Percentiles rank a stretch among this genome's conserved stretches.
Evolutionary conservation across 2,329 filamentous ascomycete species (phyloP).

Genomic region (Neoascochyta sp.): DNA sequence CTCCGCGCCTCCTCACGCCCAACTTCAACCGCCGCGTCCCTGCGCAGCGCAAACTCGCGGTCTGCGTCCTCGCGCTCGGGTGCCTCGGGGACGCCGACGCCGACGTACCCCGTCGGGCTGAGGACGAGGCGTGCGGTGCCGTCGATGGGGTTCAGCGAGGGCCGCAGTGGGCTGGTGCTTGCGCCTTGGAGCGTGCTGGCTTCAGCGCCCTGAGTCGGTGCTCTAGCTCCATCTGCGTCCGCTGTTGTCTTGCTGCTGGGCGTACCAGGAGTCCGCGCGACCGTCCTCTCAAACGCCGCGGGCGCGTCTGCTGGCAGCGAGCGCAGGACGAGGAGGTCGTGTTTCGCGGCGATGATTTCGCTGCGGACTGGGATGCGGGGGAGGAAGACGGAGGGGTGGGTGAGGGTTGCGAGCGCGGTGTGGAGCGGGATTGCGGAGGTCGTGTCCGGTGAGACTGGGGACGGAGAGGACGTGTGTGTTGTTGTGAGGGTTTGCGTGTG

Average conservation of each 20-base stretch:
- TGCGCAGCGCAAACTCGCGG: no score
- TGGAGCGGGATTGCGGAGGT: constrained; percentile 22
- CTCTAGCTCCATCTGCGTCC: constrained; percentile 1
- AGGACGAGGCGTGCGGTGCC: constrained; percentile 30
- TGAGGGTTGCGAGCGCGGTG: constrained; percentile 25
- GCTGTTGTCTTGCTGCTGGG: neutral
- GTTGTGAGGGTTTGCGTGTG: constrained; percentile 23
- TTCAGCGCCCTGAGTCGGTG: neutral
- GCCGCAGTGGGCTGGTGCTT: constrained; percentile 1
- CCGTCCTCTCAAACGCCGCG: constrained; percentile 7
- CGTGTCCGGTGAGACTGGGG: constrained; percentile 12
- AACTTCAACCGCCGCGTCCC: no score
- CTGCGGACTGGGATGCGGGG: constrained; percentile 24
- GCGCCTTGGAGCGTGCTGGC: no score
- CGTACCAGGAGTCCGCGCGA: no score
- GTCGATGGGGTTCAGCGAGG: constrained; percentile 33
- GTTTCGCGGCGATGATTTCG: constrained; percentile 27
- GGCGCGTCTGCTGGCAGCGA: constrained; percentile 8
- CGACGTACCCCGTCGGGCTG: constrained; percentile 34
- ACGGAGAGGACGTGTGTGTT: constrained; percentile 18
- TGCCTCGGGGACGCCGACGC: constrained; percentile 10
- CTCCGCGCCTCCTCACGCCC: no score
- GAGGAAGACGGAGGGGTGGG: constrained; percentile 27
- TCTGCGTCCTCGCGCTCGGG: neutral
- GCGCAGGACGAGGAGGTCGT: constrained; percentile 32